Evolutionary conservation across 768 basidiomycete genomes (phyloP), one percentile per base, ranked within the genome.

Genomic region (Boletus sensibilis): DNA sequence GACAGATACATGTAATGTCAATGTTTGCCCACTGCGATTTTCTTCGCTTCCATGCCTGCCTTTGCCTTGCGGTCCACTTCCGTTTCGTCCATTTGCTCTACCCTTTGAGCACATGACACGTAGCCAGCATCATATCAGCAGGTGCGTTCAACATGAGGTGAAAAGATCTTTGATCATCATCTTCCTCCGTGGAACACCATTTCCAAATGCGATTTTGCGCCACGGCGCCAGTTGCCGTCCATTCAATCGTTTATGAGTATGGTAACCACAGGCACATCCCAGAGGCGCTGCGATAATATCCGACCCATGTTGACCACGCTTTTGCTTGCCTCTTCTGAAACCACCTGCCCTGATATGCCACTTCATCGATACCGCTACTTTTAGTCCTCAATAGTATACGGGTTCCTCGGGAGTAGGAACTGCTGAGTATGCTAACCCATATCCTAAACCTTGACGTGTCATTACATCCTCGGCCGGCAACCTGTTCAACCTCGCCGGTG

Each of bases 71-170:
- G 62, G 59, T 29, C 60, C 18, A 59, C 68, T 56, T 69, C 67
- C 60, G 47, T 63, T 65, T 64, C 56, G 50, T 64, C 59, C 49
- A 59, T 65, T 59, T 44, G 41, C 27, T 47, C 50, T 61, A 48
- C 64, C 68, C 59, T 49, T 60, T 61, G 55, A 60, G 64, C 60
- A 60, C 61, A 61, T 63, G 71, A 62, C 70, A 62, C 65, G 55
- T 61, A 57, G 62, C 52, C 44, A 53, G 53, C 56, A 57, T 61
- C 67, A 59, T 61, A 69, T 69, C 68, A 65, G 46, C 59, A 68
- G 55, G 70, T 71, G 71, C 58, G 61, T 60, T n/a, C 34, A 57
- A 60, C 70, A 72, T 63, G 70, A 71, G 70, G 70, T 69, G 56
- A 59, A 66, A 35, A 57, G 46, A 59, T 66, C 65, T 68, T 60